These are phyloP conservation scores for Striga asiatica DNA, from an alignment of 257 asterid genomes.

Conservation along the genomic window DNA sequence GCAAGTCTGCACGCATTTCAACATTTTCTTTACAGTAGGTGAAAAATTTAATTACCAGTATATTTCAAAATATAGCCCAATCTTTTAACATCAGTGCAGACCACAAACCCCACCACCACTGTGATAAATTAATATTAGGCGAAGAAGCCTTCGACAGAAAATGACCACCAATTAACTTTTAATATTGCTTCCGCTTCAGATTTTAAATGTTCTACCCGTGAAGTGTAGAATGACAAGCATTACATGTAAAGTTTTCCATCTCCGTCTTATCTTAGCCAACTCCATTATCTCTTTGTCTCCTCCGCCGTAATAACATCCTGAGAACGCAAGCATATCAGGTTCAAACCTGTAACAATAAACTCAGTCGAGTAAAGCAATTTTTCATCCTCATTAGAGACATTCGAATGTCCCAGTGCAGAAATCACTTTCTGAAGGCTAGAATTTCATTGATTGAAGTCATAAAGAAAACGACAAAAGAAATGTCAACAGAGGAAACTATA, in stretches of 20 bases:
- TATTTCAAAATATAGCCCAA: slow-evolving; percentile 2
- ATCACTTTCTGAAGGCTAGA: slow-evolving; percentile 7
- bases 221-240: slow-evolving; percentile 21
- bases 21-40: not conserved
- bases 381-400: not conserved
- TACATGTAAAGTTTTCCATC: slow-evolving; percentile 97
- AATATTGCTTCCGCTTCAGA: too few relatives aligned
- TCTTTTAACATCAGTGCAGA: not conserved
- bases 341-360: slow-evolving; percentile 62
- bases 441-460: not conserved
- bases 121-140: not conserved
- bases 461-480: slow-evolving; percentile 3
- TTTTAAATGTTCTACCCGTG: not conserved
- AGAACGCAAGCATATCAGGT: slow-evolving; percentile 99
- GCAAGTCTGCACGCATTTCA: not conserved
- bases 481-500: slow-evolving; percentile 3
- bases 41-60: not conserved
- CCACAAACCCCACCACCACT: not conserved
- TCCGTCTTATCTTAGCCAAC: slow-evolving; percentile 72
- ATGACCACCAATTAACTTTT: too few relatives aligned
- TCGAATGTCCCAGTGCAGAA: not conserved
- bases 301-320: slow-evolving; percentile 98
- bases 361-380: slow-evolving; percentile 8
- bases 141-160: not conserved
- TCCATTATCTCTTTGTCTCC: slow-evolving; percentile 90